Percentiles rank a stretch among this genome's conserved stretches.
Conservation (phyloP, 352 stramenopile genomes). For the Phytophthora meadii region DNA sequence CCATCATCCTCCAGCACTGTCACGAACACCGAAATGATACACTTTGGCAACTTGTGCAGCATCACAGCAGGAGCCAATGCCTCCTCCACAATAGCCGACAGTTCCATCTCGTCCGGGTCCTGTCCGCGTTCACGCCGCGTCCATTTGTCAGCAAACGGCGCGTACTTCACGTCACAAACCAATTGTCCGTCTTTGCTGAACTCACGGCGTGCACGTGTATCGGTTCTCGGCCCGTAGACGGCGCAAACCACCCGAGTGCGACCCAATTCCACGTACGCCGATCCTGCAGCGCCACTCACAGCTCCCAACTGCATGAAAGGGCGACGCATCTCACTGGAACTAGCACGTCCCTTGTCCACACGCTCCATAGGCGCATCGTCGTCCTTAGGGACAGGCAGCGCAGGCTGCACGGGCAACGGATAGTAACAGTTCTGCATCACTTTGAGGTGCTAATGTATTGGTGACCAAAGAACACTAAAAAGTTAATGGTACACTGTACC, state of each 20-base stretch:
- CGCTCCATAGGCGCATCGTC: constrained; percentile 42
- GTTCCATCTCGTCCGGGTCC: constrained; percentile 82
- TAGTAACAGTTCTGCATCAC: constrained; percentile 91
- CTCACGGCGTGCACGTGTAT: constrained; percentile 73
- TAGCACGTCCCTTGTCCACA: constrained; percentile 48
- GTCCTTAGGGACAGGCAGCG: constrained; percentile 25
- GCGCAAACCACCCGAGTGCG: constrained; percentile 89
- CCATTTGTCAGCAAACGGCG: constrained; percentile 76
- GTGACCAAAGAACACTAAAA: constrained; percentile 3
- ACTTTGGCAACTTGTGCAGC: constrained; percentile 90
- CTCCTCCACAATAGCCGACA: constrained; percentile 78
- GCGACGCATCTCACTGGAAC: constrained; percentile 82
- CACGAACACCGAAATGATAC: constrained; percentile 89
- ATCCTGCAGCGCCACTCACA: constrained; percentile 85
- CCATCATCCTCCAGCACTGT: constrained; percentile 90
- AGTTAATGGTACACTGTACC: no score
- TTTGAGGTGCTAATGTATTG: constrained; percentile 2
- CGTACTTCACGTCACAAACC: constrained; percentile 90
- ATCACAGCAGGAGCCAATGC: constrained; percentile 85
- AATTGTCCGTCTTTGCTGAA: constrained; percentile 90
- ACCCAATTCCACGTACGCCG: constrained; percentile 89
- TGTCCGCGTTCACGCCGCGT: constrained; percentile 75
- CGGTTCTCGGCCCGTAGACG: constrained; percentile 88
- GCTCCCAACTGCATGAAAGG: constrained; percentile 88
- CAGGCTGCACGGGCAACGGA: constrained; percentile 43